Conservation (phyloP, 2,329 filamentous ascomycete genomes). For the Sarocladium oryzae region DNA sequence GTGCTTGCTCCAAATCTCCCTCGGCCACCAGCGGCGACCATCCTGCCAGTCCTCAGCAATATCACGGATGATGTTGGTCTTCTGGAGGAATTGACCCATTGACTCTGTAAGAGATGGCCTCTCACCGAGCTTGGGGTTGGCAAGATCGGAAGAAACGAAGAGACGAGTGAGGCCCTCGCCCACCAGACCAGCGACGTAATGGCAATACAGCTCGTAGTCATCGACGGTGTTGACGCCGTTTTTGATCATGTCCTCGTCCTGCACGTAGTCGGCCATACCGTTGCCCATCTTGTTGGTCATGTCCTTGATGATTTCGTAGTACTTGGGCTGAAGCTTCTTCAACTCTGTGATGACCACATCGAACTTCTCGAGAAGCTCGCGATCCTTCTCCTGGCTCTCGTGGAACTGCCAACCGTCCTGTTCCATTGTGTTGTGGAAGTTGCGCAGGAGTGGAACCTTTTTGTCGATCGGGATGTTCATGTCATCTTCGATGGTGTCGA, state of each 20-base stretch:
- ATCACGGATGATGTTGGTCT: slow-evolving; percentile 98
- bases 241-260: slow-evolving; percentile 73
- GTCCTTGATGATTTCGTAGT: slow-evolving; percentile 82
- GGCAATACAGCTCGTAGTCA: slow-evolving; percentile 95
- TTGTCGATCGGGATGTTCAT: slow-evolving; percentile 78
- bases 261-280: slow-evolving; percentile 93
- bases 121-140: slow-evolving; percentile 76
- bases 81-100: slow-evolving; percentile 96
- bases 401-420: slow-evolving; percentile 86
- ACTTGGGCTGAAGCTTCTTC: slow-evolving; percentile 78
- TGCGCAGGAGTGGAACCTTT: slow-evolving; percentile 80
- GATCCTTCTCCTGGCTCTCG: slow-evolving; percentile 89
- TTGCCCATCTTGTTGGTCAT: slow-evolving; percentile 95
- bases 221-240: slow-evolving; percentile 75
- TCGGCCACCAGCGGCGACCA: slow-evolving; percentile 86
- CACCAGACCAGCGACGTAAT: slow-evolving; percentile 97
- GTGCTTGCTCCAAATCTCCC: slow-evolving; percentile 95
- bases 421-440: slow-evolving; percentile 74
- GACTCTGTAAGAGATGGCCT: slow-evolving; percentile 79
- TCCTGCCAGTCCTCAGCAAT: slow-evolving; percentile 85
- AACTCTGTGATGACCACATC: slow-evolving; percentile 80
- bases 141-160: slow-evolving; percentile 81
- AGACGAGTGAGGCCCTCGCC: slow-evolving; percentile 87
- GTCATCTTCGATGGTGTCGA: slow-evolving; percentile 99
- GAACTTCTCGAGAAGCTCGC: slow-evolving; percentile 87